phyloP scores from a whole-genome alignment of 2,329 filamentous ascomycete genomes.

The Colletotrichum abscissum region DNA sequence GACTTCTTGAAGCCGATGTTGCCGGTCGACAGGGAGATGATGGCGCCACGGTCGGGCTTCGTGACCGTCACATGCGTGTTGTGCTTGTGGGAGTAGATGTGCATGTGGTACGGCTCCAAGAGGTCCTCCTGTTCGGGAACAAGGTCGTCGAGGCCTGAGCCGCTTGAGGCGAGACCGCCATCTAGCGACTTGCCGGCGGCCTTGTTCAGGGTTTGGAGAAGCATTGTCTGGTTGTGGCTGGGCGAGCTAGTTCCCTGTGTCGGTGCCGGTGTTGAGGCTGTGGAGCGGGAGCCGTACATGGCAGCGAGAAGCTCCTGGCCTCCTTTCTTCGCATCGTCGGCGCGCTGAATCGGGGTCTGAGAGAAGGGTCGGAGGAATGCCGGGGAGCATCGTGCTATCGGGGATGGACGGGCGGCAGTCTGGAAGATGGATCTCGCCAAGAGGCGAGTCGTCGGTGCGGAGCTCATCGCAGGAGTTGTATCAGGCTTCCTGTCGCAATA shows the following conservation, averaged over 20 bases:
- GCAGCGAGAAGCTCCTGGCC: conserved; percentile 36
- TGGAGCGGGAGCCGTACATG: conserved; percentile 32
- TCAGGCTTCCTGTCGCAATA: conserved; percentile 40
- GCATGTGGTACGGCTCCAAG: conserved; percentile 81
- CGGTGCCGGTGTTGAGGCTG: not conserved
- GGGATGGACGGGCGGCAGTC: conserved; percentile 38
- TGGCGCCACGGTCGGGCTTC: conserved; percentile 80
- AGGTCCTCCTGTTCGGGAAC: conserved; percentile 47
- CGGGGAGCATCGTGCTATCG: conserved; percentile 35
- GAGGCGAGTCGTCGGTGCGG: conserved; percentile 54
- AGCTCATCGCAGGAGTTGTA: conserved; percentile 53
- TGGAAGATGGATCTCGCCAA: conserved; percentile 53
- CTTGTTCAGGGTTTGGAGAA: conserved; percentile 51
- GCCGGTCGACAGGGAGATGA: conserved; percentile 84
- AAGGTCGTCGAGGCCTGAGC: conserved; percentile 36
- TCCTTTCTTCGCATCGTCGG: conserved; percentile 39
- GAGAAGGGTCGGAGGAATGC: conserved; percentile 50
- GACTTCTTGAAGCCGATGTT: conserved; percentile 93
- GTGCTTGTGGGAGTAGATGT: conserved; percentile 89
- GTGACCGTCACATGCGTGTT: conserved; percentile 95
- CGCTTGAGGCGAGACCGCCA: not conserved
- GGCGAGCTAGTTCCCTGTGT: not conserved
- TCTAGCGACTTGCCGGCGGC: conserved; percentile 38
- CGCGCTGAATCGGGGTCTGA: conserved; percentile 44
- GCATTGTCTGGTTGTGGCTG: conserved; percentile 50